A percentile compares a stretch with the other conserved stretches of the same genome.
phyloP scores from a whole-genome alignment of 345 rosid genomes.

The Alliaria petiolata region DNA sequence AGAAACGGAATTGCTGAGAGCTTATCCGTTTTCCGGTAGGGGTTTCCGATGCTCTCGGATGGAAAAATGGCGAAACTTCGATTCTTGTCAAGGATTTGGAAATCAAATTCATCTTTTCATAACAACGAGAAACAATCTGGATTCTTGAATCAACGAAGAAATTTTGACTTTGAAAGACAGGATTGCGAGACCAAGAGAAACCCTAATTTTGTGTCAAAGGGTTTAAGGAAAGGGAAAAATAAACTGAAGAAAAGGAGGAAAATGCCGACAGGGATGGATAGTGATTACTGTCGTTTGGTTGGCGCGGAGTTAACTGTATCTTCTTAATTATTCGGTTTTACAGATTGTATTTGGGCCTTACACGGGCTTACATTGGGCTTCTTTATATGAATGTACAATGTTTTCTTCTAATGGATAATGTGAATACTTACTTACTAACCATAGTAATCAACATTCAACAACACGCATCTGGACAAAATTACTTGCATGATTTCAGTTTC shows the following conservation, averaged over 20 bases:
- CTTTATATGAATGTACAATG: no score
- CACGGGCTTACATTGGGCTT: no score
- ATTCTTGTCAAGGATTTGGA: conserved; percentile 22
- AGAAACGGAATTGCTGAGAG: conserved; percentile 21
- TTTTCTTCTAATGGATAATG: no score
- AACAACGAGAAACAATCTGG: not conserved
- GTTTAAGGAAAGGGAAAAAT: conserved; percentile 36
- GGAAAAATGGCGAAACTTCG: conserved; percentile 17
- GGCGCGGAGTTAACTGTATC: conserved; percentile 33
- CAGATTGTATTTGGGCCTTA: no score
- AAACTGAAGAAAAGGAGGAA: not conserved
- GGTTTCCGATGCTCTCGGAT: not conserved
- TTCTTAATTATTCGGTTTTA: no score
- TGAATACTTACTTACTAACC: no score
- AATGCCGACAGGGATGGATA: not conserved
- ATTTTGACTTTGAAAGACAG: not conserved
- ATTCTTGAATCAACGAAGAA: not conserved
- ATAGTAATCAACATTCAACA: no score
- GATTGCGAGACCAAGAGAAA: not conserved
- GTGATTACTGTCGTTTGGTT: not conserved
- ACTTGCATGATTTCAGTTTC: no score
- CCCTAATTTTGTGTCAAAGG: not conserved
- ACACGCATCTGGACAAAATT: no score
- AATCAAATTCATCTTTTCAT: conserved; percentile 36
- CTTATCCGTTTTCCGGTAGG: conserved; percentile 4